Evolutionary conservation across 1,139 yeast species (phyloP).

Genomic region (Debaryomyces coudertii): DNA sequence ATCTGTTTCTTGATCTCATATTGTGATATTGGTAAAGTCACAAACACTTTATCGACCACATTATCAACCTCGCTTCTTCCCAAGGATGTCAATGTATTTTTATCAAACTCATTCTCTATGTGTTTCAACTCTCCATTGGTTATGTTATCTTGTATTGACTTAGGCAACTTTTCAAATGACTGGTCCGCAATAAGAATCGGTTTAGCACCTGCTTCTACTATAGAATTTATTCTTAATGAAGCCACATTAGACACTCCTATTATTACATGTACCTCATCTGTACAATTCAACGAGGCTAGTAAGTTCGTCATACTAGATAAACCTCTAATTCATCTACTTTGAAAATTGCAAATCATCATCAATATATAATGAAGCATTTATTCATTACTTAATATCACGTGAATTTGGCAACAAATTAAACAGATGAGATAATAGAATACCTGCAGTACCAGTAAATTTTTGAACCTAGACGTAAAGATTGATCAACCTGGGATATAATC

Average conservation of each 20-base stretch:
- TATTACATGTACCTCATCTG: slow-evolving; percentile 61
- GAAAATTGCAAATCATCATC: slow-evolving; percentile 11
- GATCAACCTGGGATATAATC: not conserved
- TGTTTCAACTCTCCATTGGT: slow-evolving; percentile 30
- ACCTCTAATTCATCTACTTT: not conserved
- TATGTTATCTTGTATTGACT: slow-evolving; percentile 24
- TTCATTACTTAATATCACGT: slow-evolving; percentile 27
- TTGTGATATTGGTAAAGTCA: slow-evolving; percentile 44
- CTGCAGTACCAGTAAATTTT: slow-evolving; percentile 7
- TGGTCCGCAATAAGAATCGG: slow-evolving; percentile 50
- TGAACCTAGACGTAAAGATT: not conserved
- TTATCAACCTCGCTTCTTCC: slow-evolving; percentile 68
- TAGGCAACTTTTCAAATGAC: slow-evolving; percentile 24
- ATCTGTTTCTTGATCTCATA: slow-evolving; percentile 40
- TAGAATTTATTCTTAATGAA: slow-evolving; percentile 50
- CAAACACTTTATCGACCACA: slow-evolving; percentile 77
- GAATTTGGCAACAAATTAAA: slow-evolving; percentile 10
- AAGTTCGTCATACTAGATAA: slow-evolving; percentile 33
- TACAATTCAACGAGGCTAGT: slow-evolving; percentile 53
- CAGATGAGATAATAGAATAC: slow-evolving; percentile 3
- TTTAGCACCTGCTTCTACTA: slow-evolving; percentile 59
- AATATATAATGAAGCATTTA: slow-evolving; percentile 9
- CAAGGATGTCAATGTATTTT: slow-evolving; percentile 41
- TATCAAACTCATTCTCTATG: slow-evolving; percentile 37
- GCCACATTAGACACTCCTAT: slow-evolving; percentile 61